These are phyloP conservation scores for Heliamphora exappendiculata DNA, from an alignment of 148 eudicot genomes.

Conservation along the genomic window DNA sequence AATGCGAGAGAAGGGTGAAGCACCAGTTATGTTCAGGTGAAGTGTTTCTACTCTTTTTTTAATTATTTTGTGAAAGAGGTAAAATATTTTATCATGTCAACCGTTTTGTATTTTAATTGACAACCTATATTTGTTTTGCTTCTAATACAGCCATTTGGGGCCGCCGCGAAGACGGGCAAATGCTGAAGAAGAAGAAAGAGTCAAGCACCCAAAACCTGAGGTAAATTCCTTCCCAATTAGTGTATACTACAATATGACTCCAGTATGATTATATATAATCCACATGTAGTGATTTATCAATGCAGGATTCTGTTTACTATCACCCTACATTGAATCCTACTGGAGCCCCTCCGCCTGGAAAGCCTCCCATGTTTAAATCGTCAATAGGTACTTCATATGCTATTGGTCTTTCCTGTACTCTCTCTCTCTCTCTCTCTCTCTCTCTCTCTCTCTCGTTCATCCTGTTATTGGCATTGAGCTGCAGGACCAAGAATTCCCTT, in stretches of 20 bases:
- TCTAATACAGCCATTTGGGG: conserved; percentile 80
- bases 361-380: conserved; percentile 94
- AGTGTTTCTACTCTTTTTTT: not conserved
- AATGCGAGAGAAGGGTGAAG: conserved; percentile 86
- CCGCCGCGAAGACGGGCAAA: conserved; percentile 59
- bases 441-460: not conserved
- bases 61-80: conserved; percentile 4
- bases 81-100: not conserved
- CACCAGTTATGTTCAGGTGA: conserved; percentile 97
- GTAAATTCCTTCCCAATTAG: conserved; percentile 31
- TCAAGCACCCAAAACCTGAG: conserved; percentile 75
- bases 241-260: not conserved
- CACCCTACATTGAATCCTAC: conserved; percentile 94
- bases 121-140: conserved; percentile 5
- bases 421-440: not conserved
- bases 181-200: conserved; percentile 87
- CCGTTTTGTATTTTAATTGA: conserved; percentile 4
- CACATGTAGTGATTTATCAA: conserved; percentile 5
- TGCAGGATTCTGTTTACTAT: conserved; percentile 94
- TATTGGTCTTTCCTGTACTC: not conserved
- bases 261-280: conserved; percentile 1
- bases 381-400: conserved; percentile 53
- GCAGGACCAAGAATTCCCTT: conserved; percentile 74
- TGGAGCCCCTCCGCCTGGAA: conserved; percentile 99
- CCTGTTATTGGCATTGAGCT: conserved; percentile 9